These are phyloP conservation scores for Arabidopsis suecica DNA, from an alignment of 345 rosid species.

Conservation along the genomic window DNA sequence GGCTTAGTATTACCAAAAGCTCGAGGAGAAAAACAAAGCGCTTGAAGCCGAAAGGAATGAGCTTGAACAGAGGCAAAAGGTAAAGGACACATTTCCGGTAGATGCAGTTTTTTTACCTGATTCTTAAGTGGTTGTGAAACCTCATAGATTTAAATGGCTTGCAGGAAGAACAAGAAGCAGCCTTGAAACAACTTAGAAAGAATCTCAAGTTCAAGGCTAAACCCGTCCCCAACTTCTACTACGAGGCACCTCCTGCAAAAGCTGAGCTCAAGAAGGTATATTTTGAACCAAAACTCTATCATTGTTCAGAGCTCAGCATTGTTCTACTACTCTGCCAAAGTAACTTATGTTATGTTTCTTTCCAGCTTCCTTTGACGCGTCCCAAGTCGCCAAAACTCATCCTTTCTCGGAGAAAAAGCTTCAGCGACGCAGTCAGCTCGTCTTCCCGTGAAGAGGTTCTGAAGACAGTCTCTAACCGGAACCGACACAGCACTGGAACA, in stretches of 20 bases:
- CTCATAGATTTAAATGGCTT: slow-evolving; percentile 9
- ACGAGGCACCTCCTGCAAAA: slow-evolving; percentile 88
- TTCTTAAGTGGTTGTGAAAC: neutral
- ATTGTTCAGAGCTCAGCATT: slow-evolving; percentile 5
- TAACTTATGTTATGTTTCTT: slow-evolving; percentile 16
- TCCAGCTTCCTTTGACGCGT: slow-evolving; percentile 80
- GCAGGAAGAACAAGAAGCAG: slow-evolving; percentile 96
- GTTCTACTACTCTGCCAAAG: slow-evolving; percentile 6
- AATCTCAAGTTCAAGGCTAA: slow-evolving; percentile 81
- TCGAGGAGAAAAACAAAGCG: slow-evolving; percentile 83
- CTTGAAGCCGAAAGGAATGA: slow-evolving; percentile 79
- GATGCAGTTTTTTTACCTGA: slow-evolving; percentile 6
- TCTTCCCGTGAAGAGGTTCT: slow-evolving; percentile 38
- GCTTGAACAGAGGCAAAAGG: slow-evolving; percentile 82
- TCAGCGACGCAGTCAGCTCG: slow-evolving; percentile 45
- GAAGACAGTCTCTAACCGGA: slow-evolving; percentile 33
- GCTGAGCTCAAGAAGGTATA: slow-evolving; percentile 84
- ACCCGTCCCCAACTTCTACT: slow-evolving; percentile 93
- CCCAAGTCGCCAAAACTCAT: slow-evolving; percentile 71
- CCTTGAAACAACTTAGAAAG: slow-evolving; percentile 86
- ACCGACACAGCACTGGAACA: slow-evolving; percentile 55
- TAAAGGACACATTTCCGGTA: slow-evolving; percentile 27
- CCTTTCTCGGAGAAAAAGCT: slow-evolving; percentile 76
- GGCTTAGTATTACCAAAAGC: slow-evolving; percentile 74
- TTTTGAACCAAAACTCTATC: neutral